phyloP scores from a whole-genome alignment of 129 eudicot species.

The Helianthus annuus region DNA sequence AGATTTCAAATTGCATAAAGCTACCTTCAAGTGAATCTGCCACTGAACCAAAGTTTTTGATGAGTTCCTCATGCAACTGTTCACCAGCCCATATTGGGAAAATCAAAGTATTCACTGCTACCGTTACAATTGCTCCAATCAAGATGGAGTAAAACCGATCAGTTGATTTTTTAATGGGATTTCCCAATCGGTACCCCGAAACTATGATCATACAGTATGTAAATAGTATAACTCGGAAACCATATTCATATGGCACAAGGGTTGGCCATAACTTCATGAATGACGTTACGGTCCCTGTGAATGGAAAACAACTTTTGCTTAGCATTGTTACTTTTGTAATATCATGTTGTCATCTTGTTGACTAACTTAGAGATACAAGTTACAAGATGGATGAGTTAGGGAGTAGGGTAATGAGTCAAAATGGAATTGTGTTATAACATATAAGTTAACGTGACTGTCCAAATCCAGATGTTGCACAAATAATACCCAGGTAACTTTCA shows the following conservation, averaged over 20 bases:
- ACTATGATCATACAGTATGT: constrained; percentile 77
- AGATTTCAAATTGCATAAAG: not conserved
- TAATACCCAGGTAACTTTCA: too few species aligned
- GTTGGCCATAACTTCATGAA: constrained; percentile 79
- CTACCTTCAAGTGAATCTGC: constrained; percentile 83
- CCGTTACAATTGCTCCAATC: constrained; percentile 65
- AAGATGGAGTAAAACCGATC: constrained; percentile 65
- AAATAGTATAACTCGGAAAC: constrained; percentile 65
- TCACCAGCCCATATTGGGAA: constrained; percentile 89
- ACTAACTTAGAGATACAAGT: too few species aligned
- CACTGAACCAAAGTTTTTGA: constrained; percentile 46
- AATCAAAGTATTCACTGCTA: constrained; percentile 50
- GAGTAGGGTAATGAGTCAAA: too few species aligned
- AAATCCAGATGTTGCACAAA: too few species aligned
- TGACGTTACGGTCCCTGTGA: constrained; percentile 58
- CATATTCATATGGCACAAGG: constrained; percentile 67
- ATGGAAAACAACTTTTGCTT: constrained; percentile 8
- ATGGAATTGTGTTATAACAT: too few species aligned
- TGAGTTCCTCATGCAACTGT: constrained; percentile 68
- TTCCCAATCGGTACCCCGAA: constrained; percentile 72
- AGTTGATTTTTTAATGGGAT: constrained; percentile 57
- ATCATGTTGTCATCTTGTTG: too few species aligned
- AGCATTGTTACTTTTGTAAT: not conserved
- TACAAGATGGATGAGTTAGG: too few species aligned
- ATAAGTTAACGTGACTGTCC: too few species aligned